A percentile compares a stretch with the other conserved stretches of the same genome.
Evolutionary conservation across 495 filamentous ascomycete species (phyloP).

Genomic region (Aspergillus indologenus): DNA sequence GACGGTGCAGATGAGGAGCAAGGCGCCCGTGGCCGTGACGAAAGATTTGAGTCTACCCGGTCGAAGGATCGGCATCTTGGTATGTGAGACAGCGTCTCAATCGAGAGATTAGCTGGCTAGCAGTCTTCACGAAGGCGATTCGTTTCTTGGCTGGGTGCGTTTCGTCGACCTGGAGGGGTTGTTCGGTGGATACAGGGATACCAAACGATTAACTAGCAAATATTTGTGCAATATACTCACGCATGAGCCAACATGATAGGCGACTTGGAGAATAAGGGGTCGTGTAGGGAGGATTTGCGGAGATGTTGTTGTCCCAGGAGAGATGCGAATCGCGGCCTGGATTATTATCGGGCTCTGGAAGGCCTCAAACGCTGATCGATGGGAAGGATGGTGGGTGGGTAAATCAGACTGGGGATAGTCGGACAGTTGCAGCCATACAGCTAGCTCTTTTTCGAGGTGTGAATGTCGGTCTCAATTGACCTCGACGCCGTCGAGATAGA

Average conservation of each 20-base stretch:
- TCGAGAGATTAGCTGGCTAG: not conserved
- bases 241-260: slow-evolving; percentile 8
- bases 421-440: not conserved
- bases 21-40: slow-evolving; percentile 25
- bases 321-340: not conserved
- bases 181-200: not conserved
- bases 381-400: not conserved
- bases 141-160: not conserved
- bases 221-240: not conserved
- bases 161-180: not conserved
- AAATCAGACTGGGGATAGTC: not conserved
- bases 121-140: not conserved
- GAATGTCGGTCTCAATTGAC: slow-evolving; percentile 5
- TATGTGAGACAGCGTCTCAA: not conserved
- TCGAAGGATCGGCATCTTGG: slow-evolving; percentile 30
- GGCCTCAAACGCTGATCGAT: not conserved
- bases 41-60: slow-evolving; percentile 33
- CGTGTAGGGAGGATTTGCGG: not conserved
- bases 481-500: not conserved
- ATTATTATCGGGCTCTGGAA: not conserved
- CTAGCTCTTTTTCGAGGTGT: not conserved
- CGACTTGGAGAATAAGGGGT: not conserved
- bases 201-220: not conserved
- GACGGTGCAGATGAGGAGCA: slow-evolving; percentile 36
- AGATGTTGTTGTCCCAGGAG: slow-evolving; percentile 4